A percentile compares a stretch with the other conserved stretches of the same genome.
These are phyloP conservation scores for Saxophila tyrrhenica DNA, from an alignment of 495 filamentous ascomycete genomes.

Conservation along the genomic window DNA sequence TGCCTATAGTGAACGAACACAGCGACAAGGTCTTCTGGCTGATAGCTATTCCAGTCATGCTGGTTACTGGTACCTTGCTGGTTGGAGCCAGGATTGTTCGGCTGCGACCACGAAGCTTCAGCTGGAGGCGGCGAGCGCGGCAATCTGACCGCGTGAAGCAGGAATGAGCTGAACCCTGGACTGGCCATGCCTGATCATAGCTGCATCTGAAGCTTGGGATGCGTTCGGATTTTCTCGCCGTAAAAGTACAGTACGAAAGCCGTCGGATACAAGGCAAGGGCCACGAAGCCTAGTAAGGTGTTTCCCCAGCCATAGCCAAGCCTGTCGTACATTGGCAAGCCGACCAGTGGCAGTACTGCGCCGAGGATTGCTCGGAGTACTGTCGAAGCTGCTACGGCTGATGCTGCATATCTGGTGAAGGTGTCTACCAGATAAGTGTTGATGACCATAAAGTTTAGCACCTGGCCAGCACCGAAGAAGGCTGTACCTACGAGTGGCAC, in stretches of 20 bases:
- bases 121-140: background rate
- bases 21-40: slow-evolving; percentile 18
- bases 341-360: slow-evolving; percentile 7
- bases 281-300: slow-evolving; percentile 7
- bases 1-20: slow-evolving; percentile 10
- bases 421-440: slow-evolving; percentile 16
- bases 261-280: slow-evolving; percentile 1
- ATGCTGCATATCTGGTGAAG: background rate
- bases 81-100: background rate
- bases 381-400: slow-evolving; percentile 5
- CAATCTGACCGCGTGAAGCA: background rate
- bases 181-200: background rate
- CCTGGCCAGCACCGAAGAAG: slow-evolving; percentile 22
- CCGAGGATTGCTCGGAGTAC: slow-evolving; percentile 7
- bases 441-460: slow-evolving; percentile 23
- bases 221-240: slow-evolving; percentile 3
- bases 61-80: background rate
- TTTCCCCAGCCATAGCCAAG: slow-evolving; percentile 9
- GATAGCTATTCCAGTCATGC: slow-evolving; percentile 13
- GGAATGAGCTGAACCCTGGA: background rate
- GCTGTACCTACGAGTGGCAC: slow-evolving; percentile 24
- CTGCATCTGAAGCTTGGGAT: background rate
- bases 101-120: background rate
- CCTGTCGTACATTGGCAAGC: slow-evolving; percentile 6
- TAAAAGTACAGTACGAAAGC: background rate